A percentile compares a stretch with the other conserved stretches of the same genome.
Evolutionary conservation across 2,329 filamentous ascomycete species (phyloP).

Genomic region (Penicillium fuscoglaucum): DNA sequence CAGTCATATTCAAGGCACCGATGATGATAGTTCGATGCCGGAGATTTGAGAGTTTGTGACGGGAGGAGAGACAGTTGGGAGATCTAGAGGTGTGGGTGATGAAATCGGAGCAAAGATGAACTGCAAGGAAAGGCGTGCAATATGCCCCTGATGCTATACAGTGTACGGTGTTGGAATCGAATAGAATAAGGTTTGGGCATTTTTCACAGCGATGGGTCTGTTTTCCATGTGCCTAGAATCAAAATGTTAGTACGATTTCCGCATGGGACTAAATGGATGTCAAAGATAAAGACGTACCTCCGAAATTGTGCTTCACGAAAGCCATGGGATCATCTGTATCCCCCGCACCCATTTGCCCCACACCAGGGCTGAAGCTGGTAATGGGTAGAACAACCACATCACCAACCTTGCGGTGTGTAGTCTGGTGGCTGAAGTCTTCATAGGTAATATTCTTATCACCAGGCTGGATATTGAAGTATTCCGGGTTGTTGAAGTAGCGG

Average conservation of each 20-base stretch:
- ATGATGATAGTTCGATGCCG: not conserved
- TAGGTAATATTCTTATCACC: constrained; percentile 75
- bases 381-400: constrained; percentile 94
- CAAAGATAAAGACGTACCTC: constrained; percentile 58
- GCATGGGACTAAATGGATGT: not conserved
- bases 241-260: constrained; percentile 15
- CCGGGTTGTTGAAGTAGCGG: constrained; percentile 86
- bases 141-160: not conserved
- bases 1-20: not conserved
- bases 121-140: not conserved
- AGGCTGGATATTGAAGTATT: constrained; percentile 76
- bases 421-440: constrained; percentile 86
- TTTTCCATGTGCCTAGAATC: constrained; percentile 40
- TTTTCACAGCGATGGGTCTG: constrained; percentile 35
- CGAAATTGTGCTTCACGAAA: constrained; percentile 95
- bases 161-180: not conserved
- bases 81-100: not conserved
- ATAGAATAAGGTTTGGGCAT: not conserved
- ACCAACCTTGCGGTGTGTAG: constrained; percentile 77
- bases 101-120: not conserved
- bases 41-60: not conserved
- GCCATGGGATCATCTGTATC: constrained; percentile 92
- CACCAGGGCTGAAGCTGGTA: constrained; percentile 94
- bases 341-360: constrained; percentile 87
- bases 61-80: not conserved